phyloP scores from a whole-genome alignment of 1,139 yeast genomes.

The Taiozyma sp. region DNA sequence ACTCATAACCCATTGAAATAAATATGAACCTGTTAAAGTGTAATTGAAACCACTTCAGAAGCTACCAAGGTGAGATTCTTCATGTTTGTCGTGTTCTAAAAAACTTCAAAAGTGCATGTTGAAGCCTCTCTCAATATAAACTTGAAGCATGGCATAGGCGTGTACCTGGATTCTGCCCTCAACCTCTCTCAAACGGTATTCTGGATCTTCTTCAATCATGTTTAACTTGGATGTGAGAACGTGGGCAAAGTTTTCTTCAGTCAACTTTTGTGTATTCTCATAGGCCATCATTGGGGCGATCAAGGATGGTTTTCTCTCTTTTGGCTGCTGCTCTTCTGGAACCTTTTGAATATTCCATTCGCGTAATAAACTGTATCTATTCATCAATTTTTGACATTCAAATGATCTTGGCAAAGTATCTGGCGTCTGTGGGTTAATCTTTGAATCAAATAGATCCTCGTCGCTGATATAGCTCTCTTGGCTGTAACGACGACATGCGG shows the following conservation, averaged over 20 bases:
- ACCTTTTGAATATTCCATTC: background rate
- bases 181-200: background rate
- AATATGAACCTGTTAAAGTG: background rate
- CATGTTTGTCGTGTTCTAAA: background rate
- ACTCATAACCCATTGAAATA: background rate
- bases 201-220: slow-evolving; percentile 1
- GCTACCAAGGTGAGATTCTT: background rate
- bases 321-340: background rate
- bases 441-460: background rate
- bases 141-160: background rate
- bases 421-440: background rate
- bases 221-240: background rate
- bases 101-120: background rate
- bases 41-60: background rate
- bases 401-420: background rate
- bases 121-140: background rate
- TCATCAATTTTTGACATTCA: background rate
- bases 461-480: background rate
- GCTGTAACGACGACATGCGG: background rate
- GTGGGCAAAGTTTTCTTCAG: background rate
- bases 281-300: background rate
- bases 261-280: background rate
- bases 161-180: background rate
- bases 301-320: background rate
- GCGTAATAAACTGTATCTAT: background rate